These are phyloP conservation scores for Petunia axillaris DNA, from an alignment of 257 asterid species.

Conservation along the genomic window DNA sequence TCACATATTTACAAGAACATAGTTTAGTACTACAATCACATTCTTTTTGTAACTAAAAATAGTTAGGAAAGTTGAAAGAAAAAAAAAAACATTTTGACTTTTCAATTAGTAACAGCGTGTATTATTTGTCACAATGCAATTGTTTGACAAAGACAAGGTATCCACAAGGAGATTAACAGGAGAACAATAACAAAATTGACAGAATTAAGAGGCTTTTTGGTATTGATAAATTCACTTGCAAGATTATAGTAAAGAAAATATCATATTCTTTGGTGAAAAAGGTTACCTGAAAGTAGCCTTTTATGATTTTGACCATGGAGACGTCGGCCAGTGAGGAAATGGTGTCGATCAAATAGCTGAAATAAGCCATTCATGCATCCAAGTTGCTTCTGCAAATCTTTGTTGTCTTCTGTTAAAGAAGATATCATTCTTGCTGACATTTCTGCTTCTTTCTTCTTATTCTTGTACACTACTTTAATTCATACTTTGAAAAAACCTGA, in stretches of 20 bases:
- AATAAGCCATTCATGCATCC: constrained; percentile 98
- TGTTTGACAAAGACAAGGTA: not conserved
- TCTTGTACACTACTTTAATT: too few species aligned
- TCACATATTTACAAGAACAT: not conserved
- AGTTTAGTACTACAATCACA: not conserved
- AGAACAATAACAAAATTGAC: not conserved
- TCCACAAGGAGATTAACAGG: constrained; percentile 12
- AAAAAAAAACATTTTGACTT: too few species aligned
- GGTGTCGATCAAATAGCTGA: constrained; percentile 79
- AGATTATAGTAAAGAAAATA: not conserved
- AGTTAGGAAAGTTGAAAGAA: not conserved
- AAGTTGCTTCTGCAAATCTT: constrained; percentile 70
- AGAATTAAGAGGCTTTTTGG: not conserved
- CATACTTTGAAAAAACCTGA: not conserved
- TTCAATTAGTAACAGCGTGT: too few species aligned
- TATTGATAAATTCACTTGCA: constrained; percentile 15
- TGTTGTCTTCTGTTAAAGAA: constrained; percentile 51
- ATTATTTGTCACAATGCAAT: not conserved
- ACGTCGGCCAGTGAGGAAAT: constrained; percentile 64
- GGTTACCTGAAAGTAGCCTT: constrained; percentile 70
- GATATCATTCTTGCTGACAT: constrained; percentile 61
- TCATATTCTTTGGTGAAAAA: not conserved
- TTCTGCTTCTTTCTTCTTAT: constrained; percentile 27
- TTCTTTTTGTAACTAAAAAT: not conserved
- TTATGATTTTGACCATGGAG: constrained; percentile 52